Evolutionary conservation across 371 early-diverging fungal genomes (phyloP), one percentile per base, ranked within the genome.

Genomic region (Mucor circinelloides): DNA sequence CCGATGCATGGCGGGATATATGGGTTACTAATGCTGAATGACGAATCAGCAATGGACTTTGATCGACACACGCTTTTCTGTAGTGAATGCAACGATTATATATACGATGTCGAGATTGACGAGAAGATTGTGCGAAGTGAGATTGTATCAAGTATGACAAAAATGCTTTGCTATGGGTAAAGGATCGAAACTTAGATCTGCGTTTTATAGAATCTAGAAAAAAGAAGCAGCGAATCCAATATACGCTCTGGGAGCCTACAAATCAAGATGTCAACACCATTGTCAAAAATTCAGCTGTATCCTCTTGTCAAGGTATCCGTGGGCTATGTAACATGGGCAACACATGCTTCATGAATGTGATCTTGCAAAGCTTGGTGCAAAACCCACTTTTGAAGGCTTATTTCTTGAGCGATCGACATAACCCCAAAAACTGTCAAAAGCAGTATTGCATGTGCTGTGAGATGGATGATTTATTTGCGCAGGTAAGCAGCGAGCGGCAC

Each of bases 331-430:
- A 98, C 68, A 87, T 98, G 86, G 99, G 99, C 27, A 89, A 91
- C 1, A 97, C 98, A 0, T 98, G 98, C 69, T 98, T 93, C 69
- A 93, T 98, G 90, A 96, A 94, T 73, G 94, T 92, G 15, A 91
- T 98, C 19, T 83, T 98, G 27, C 99, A 98, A 75, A 88, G 93
- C 40, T 85, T 98, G 60, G 78, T 94, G 10, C 96, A 97, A 72
- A 98, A 97, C 72, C 97, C 97, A 7, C 69, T 94, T 6, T 73
- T 98, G 40, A 89, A 92, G 54, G 89, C 89, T 0, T 94, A 94
- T 74, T 95, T 97, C 71, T 76, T 98, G 34, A 90, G 91, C 67
- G 97, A 95, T 77, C 86, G 85, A 44, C 97, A 97, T 68, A 90
- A 88, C 59, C 85, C 85, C 2, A 76, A 79, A 27, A 64, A 77